These are phyloP conservation scores for Pichia ethanolica DNA, from an alignment of 805 yeast species.

Conservation along the genomic window DNA sequence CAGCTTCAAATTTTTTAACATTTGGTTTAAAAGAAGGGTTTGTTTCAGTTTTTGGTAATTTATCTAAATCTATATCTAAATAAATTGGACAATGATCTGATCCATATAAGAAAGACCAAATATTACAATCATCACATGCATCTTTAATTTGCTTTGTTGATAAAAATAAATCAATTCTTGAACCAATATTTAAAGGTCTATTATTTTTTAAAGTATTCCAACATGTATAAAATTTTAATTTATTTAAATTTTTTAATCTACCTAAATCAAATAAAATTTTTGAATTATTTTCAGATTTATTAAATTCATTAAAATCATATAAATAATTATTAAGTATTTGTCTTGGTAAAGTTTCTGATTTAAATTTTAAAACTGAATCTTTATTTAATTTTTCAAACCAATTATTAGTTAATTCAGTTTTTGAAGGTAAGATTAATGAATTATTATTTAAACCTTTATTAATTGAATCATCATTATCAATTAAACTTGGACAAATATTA, in stretches of 20 bases:
- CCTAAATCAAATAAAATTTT: slow-evolving; percentile 53
- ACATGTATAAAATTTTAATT: slow-evolving; percentile 71
- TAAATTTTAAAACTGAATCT: slow-evolving; percentile 27
- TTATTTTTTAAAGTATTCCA: slow-evolving; percentile 81
- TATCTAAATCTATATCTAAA: slow-evolving; percentile 45
- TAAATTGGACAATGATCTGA: slow-evolving; percentile 94
- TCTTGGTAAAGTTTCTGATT: slow-evolving; percentile 35
- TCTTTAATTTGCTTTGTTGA: slow-evolving; percentile 35
- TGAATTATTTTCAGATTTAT: slow-evolving; percentile 23
- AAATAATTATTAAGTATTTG: slow-evolving; percentile 38
- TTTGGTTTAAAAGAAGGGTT: not conserved
- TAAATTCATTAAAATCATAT: slow-evolving; percentile 22
- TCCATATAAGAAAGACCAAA: slow-evolving; percentile 68
- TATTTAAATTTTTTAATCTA: slow-evolving; percentile 47
- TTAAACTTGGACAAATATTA: slow-evolving; percentile 70
- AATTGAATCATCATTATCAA: slow-evolving; percentile 73
- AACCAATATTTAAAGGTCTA: slow-evolving; percentile 78
- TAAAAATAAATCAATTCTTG: slow-evolving; percentile 76
- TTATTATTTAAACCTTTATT: slow-evolving; percentile 36
- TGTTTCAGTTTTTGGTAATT: not conserved
- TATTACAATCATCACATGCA: slow-evolving; percentile 33
- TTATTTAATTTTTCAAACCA: slow-evolving; percentile 32
- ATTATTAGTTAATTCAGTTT: not conserved
- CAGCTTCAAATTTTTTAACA: slow-evolving; percentile 45
- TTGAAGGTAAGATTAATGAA: slow-evolving; percentile 17